phyloP scores from a whole-genome alignment of 2,329 filamentous ascomycete genomes.

The Colletotrichum gloeosporioides region DNA sequence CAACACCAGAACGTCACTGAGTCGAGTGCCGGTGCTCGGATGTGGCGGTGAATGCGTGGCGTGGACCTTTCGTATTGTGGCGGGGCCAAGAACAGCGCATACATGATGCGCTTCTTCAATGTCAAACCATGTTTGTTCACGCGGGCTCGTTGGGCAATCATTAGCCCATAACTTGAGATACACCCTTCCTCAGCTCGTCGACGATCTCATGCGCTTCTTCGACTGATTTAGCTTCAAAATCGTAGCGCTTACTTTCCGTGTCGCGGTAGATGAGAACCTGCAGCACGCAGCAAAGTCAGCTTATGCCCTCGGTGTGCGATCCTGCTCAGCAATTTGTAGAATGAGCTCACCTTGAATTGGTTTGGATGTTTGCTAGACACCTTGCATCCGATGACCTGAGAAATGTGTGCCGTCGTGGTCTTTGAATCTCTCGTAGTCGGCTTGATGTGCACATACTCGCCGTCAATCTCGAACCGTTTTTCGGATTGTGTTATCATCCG shows the following conservation, averaged over 20 bases:
- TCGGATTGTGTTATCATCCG: conserved; percentile 79
- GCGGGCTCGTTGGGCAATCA: neutral
- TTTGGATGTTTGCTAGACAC: conserved; percentile 80
- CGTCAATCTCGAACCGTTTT: conserved; percentile 79
- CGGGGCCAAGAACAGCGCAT: neutral
- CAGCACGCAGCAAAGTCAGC: neutral
- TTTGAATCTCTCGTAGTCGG: conserved; percentile 72
- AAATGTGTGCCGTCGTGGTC: conserved; percentile 83
- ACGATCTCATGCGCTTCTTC: conserved; percentile 83
- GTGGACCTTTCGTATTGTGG: neutral
- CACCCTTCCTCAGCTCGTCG: conserved; percentile 76
- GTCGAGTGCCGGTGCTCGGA: neutral
- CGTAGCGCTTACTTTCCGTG: conserved; percentile 80
- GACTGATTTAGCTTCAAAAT: conserved; percentile 78
- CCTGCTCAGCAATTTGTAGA: neutral
- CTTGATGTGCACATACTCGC: conserved; percentile 87
- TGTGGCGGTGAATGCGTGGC: conserved; percentile 18
- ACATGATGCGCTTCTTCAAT: neutral
- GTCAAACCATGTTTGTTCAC: neutral
- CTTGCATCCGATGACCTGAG: conserved; percentile 82
- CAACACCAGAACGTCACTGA: neutral
- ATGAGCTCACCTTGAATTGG: conserved; percentile 72
- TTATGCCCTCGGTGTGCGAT: neutral
- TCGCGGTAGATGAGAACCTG: conserved; percentile 76
- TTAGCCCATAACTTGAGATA: conserved; percentile 36